Base-by-base conservation (phyloP, 306 rosid genomes). In the Fragaria iinumae region DNA sequence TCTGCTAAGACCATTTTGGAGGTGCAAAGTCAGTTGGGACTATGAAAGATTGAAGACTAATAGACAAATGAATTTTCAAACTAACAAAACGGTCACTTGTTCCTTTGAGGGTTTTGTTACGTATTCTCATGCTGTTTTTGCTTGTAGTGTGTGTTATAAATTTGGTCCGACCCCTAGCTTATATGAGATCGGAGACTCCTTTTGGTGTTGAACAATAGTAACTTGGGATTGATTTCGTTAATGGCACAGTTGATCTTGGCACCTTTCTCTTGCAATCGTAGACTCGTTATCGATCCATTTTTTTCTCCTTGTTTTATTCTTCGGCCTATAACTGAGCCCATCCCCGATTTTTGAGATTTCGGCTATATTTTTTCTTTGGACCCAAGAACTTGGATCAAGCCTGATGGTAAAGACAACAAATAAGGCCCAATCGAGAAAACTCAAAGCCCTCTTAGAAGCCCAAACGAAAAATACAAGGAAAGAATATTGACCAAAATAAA, bases 1-100 rank as follows among this genome's bases (percentile, higher is more conserved):
- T 95, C 97, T 0, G 98, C 98, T 0, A 80, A 3, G 0, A 87
- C 97, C 75, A 87, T 95, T 67, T 86, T 87, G 3, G 76, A 89
- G 18, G 80, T 89, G 79, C 98, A 89, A 73, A 25, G 66, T 71
- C 91, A 91, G 70, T 81, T 94, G 87, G 87, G 85, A 3, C 59
- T 94, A 9, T 91, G 85, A 90, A 90, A 7, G 4, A 41, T 27
- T 41, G 32, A 60, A 72, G 67, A 60, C 18, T 59, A 10, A 57
- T 23, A 2, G 62, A n/a, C 62, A 21, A 0, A 23, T 21, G 63
- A 56, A 56, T 56, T 14, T 25, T 27, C 67, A 29, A 34, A 8
- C 13, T 36, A 64, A 64, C 45, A 62, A 53, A 17, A 16, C 13
- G 6, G 25, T 36, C 45, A 17, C 45, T 6, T 8, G 45, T 7